A percentile compares a stretch with the other conserved stretches of the same genome.
These are phyloP conservation scores for Candida railenensis DNA, from an alignment of 805 yeast species.

Conservation along the genomic window DNA sequence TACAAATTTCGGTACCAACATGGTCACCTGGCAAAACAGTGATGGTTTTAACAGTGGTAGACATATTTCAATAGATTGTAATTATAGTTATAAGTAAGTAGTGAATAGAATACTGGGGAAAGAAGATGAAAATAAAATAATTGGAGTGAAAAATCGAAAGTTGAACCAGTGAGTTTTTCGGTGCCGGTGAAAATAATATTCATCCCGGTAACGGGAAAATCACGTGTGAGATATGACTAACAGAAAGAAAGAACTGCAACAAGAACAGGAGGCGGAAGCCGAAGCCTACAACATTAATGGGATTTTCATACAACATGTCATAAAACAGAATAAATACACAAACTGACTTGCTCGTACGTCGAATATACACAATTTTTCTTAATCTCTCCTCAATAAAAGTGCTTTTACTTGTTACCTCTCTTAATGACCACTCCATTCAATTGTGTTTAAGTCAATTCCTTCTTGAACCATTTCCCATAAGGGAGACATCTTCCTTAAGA, in stretches of 20 bases:
- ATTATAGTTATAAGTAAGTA: too few species aligned
- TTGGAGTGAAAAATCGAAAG: not conserved
- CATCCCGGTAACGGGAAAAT: not conserved
- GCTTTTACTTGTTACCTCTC: not conserved
- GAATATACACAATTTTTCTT: not conserved
- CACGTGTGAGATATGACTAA: not conserved
- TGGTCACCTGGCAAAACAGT: slow-evolving; percentile 96
- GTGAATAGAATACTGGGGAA: too few species aligned
- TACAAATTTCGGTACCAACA: slow-evolving; percentile 87
- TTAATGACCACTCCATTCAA: slow-evolving; percentile 98
- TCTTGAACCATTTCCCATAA: slow-evolving; percentile 99
- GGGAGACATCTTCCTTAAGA: slow-evolving; percentile 89
- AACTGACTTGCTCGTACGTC: not conserved
- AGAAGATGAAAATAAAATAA: too few species aligned
- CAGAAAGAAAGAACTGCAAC: too few species aligned
- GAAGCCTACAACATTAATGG: too few species aligned
- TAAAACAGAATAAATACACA: not conserved
- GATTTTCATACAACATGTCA: not conserved
- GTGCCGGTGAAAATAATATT: too few species aligned
- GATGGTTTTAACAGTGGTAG: slow-evolving; percentile 54
- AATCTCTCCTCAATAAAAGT: not conserved
- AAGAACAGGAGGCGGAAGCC: too few species aligned
- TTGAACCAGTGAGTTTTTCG: too few species aligned
- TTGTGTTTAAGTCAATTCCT: slow-evolving; percentile 89
- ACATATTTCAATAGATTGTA: not conserved